Conservation (phyloP, 306 rosid genomes). For the Acacia confusa region DNA sequence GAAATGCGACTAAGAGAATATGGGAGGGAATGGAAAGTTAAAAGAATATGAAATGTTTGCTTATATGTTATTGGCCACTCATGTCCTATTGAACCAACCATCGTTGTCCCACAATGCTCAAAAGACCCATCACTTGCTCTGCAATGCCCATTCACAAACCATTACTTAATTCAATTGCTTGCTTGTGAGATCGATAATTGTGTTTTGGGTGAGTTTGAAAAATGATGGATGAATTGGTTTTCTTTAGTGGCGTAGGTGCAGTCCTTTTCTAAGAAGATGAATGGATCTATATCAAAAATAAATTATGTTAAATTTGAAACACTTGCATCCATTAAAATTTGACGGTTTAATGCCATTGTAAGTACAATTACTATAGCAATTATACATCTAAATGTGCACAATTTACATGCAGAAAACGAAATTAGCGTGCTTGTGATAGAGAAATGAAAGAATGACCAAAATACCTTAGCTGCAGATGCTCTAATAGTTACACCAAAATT, state of each 20-base stretch:
- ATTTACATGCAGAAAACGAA: too few species aligned
- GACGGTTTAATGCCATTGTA: not conserved
- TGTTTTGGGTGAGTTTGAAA: slow-evolving; percentile 17
- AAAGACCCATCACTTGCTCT: slow-evolving; percentile 47
- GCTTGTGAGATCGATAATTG: slow-evolving; percentile 1
- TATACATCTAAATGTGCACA: too few species aligned
- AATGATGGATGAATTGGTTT: slow-evolving; percentile 5
- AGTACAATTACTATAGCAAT: not conserved
- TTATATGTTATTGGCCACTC: slow-evolving; percentile 51
- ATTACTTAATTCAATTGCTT: slow-evolving; percentile 24
- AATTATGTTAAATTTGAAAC: not conserved
- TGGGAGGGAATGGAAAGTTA: slow-evolving; percentile 31
- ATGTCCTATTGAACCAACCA: slow-evolving; percentile 59
- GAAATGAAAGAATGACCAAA: too few species aligned
- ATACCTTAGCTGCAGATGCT: too few species aligned
- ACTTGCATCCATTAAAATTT: not conserved
- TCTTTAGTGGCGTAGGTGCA: not conserved
- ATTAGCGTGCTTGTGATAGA: too few species aligned
- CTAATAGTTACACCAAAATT: too few species aligned
- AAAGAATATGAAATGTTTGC: slow-evolving; percentile 64
- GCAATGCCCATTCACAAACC: slow-evolving; percentile 39
- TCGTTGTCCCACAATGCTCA: slow-evolving; percentile 55
- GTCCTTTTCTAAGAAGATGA: not conserved
- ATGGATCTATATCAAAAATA: not conserved
- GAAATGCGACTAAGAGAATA: slow-evolving; percentile 52